Conservation (phyloP, 176 grass and related monocot genomes). For the Oryza nivara region DNA sequence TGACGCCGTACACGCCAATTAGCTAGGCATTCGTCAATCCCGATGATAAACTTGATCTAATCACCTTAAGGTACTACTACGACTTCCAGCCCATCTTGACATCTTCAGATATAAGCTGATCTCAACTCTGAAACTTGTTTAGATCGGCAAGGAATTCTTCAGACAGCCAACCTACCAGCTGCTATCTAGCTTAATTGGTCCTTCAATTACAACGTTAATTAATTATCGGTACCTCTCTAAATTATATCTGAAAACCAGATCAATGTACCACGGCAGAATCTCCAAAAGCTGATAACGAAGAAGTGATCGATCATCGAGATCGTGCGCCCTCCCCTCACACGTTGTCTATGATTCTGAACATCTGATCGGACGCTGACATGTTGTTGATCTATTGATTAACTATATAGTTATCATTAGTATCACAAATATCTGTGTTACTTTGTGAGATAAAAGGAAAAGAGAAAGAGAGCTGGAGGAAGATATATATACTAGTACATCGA, state of each 20-base stretch:
- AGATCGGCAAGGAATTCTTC: not conserved
- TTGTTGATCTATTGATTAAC: conserved; percentile 22
- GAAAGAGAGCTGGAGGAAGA: not conserved
- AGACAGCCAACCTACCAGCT: not conserved
- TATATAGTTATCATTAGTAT: not conserved
- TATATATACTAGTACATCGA: not conserved
- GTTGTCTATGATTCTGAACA: not conserved
- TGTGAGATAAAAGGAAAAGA: conserved; percentile 3
- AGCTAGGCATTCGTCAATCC: not conserved
- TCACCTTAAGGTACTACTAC: not conserved
- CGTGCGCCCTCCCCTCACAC: not conserved
- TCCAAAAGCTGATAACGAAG: conserved; percentile 29
- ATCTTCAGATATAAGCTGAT: not conserved
- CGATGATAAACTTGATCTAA: not conserved
- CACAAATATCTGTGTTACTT: conserved; percentile 14
- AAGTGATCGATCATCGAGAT: conserved; percentile 8
- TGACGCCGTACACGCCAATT: not conserved
- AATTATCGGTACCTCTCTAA: not conserved
- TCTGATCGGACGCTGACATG: conserved; percentile 32
- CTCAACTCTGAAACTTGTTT: not conserved
- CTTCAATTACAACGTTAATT: not conserved
- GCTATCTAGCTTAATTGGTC: not conserved
- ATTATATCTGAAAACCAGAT: not conserved
- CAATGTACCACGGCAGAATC: conserved; percentile 23
- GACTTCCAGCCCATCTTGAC: not conserved